phyloP scores from a whole-genome alignment of 1,284 basidiomycete genomes.

The Ceratobasidium theobromae region DNA sequence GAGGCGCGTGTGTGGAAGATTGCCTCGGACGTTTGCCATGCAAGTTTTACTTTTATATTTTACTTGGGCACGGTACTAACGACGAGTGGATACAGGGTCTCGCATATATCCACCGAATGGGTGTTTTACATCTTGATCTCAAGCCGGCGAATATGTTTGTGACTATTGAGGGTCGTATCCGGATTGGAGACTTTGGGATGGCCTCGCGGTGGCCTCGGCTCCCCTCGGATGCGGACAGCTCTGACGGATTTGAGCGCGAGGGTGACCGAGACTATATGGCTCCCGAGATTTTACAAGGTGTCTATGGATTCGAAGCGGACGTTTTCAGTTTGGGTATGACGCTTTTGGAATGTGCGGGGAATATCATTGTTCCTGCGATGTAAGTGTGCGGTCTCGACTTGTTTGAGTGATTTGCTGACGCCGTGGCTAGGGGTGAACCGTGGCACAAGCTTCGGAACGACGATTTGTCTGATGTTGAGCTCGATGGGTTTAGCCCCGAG shows the following conservation, averaged over 20 bases:
- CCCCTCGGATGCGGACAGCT: conserved; percentile 43
- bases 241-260: conserved; percentile 82
- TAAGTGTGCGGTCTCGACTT: conserved; percentile 50
- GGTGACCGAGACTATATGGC: conserved; percentile 98
- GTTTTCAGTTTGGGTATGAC: conserved; percentile 96
- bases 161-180: conserved; percentile 85
- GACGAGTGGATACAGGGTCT: conserved; percentile 61
- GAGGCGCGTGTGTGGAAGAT: conserved; percentile 98
- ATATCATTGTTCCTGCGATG: conserved; percentile 96
- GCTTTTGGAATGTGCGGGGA: conserved; percentile 91
- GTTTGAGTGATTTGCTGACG: conserved; percentile 2
- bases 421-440: conserved; percentile 65
- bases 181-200: conserved; percentile 99
- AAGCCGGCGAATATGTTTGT: conserved; percentile 98
- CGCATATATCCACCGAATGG: conserved; percentile 83
- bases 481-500: conserved; percentile 66
- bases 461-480: conserved; percentile 88
- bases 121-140: conserved; percentile 94
- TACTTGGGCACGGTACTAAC: conserved; percentile 29
- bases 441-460: conserved; percentile 94
- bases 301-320: conserved; percentile 92
- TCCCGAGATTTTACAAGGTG: conserved; percentile 92
- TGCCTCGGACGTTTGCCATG: conserved; percentile 83
- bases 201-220: conserved; percentile 80
- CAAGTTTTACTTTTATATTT: conserved; percentile 52